Conservation (phyloP, 176 grass and related monocot genomes). For the Oryza meridionalis region DNA sequence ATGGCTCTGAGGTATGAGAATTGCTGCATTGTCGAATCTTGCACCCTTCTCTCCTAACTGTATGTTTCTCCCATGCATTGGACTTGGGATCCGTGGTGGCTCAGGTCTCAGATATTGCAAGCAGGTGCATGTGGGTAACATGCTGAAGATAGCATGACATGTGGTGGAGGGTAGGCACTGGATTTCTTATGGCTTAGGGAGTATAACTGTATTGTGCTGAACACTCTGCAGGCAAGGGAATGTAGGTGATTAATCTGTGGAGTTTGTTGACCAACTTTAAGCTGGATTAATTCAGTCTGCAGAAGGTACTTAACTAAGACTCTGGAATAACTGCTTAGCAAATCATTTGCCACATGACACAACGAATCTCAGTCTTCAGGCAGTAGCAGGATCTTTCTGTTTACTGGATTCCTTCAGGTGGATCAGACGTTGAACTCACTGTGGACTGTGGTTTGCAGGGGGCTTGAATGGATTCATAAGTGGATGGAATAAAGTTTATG, state of each 20-base stretch:
- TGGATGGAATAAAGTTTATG: background rate
- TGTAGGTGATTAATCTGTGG: background rate
- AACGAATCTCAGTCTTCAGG: slow-evolving; percentile 5
- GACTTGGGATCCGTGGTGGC: slow-evolving; percentile 24
- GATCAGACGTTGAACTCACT: slow-evolving; percentile 11
- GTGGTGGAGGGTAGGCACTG: slow-evolving; percentile 46
- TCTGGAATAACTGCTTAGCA: background rate
- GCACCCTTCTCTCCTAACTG: background rate
- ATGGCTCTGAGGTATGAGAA: background rate
- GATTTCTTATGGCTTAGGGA: slow-evolving; percentile 37
- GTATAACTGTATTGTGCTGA: slow-evolving; percentile 33
- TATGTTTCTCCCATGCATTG: background rate
- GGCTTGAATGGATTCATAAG: background rate
- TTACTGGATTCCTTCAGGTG: slow-evolving; percentile 15
- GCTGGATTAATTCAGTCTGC: background rate
- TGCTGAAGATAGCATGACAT: slow-evolving; percentile 39
- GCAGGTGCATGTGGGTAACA: slow-evolving; percentile 54
- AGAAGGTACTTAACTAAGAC: background rate
- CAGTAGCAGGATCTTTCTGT: background rate
- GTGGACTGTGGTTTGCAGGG: background rate
- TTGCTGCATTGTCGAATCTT: slow-evolving; percentile 15
- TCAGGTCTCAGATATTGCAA: slow-evolving; percentile 40
- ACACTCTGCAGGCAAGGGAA: slow-evolving; percentile 30
- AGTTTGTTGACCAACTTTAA: slow-evolving; percentile 1
- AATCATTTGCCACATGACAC: background rate